Evolutionary conservation across 345 rosid genomes (phyloP).

Genomic region (Citrus unshiu): DNA sequence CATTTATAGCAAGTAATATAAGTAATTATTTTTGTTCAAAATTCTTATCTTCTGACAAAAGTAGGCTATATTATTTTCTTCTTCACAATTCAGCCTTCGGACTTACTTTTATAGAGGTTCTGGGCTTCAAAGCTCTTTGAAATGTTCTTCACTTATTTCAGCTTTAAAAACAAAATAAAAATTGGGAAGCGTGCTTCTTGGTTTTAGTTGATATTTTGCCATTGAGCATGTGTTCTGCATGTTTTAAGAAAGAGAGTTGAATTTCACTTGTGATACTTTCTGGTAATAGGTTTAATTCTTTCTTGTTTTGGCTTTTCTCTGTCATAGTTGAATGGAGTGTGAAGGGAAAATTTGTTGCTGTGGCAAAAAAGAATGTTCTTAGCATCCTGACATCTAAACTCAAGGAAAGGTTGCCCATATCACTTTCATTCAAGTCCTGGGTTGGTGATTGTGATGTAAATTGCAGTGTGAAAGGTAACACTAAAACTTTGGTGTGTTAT

Average conservation of each 20-base stretch:
- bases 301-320: constrained; percentile 11
- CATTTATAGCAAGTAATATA: not conserved
- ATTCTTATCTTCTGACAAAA: not conserved
- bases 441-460: constrained; percentile 39
- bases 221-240: not conserved
- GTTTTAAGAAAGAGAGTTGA: not conserved
- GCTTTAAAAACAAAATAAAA: not conserved
- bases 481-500: not conserved
- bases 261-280: not conserved
- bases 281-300: not conserved
- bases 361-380: constrained; percentile 54
- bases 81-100: not conserved
- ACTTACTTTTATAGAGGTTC: not conserved
- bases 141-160: not conserved
- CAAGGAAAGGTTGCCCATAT: constrained; percentile 48
- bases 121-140: not conserved
- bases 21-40: not conserved
- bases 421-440: constrained; percentile 59
- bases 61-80: not conserved
- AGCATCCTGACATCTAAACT: constrained; percentile 65
- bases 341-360: constrained; percentile 64
- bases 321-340: constrained; percentile 67
- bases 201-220: not conserved
- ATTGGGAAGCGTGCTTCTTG: not conserved
- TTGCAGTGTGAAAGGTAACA: constrained; percentile 58